Evolutionary conservation across 2,329 filamentous ascomycete species (phyloP).

Genomic region (Cladophialophora carrionii): DNA sequence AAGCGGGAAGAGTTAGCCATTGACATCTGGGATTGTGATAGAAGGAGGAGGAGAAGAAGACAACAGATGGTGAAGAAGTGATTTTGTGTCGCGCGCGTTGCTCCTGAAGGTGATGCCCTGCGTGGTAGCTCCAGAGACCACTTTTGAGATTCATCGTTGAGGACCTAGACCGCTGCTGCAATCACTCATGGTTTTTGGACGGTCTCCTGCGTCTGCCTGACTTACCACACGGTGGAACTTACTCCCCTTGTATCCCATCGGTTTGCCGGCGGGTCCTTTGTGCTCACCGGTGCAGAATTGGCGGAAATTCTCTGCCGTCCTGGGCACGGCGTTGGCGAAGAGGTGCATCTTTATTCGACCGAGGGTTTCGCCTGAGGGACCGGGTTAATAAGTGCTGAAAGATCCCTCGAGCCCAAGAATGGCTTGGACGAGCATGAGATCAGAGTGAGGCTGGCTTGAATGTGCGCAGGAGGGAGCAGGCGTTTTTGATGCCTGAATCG

Average conservation of each 20-base stretch:
- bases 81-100: neutral
- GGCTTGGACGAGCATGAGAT: neutral
- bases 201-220: slow-evolving; percentile 33
- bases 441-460: neutral
- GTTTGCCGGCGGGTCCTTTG: slow-evolving; percentile 73
- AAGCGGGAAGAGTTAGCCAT: neutral
- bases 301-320: slow-evolving; percentile 94
- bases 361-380: slow-evolving; percentile 71
- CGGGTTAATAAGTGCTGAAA: slow-evolving; percentile 5
- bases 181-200: neutral
- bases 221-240: slow-evolving; percentile 92
- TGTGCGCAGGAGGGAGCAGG: neutral
- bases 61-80: neutral
- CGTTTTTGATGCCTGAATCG: neutral
- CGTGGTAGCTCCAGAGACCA: neutral
- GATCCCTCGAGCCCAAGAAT: neutral
- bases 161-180: no score
- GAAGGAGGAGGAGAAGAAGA: neutral
- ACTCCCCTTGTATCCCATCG: slow-evolving; percentile 91
- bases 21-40: neutral
- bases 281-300: slow-evolving; percentile 95
- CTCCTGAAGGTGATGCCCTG: neutral
- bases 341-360: slow-evolving; percentile 90
- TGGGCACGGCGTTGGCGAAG: slow-evolving; percentile 79
- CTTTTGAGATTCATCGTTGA: neutral